A percentile compares a stretch with the other conserved stretches of the same genome.
These are phyloP conservation scores for Phytophthora rubi DNA, from an alignment of 352 stramenopile genomes.

Conservation along the genomic window DNA sequence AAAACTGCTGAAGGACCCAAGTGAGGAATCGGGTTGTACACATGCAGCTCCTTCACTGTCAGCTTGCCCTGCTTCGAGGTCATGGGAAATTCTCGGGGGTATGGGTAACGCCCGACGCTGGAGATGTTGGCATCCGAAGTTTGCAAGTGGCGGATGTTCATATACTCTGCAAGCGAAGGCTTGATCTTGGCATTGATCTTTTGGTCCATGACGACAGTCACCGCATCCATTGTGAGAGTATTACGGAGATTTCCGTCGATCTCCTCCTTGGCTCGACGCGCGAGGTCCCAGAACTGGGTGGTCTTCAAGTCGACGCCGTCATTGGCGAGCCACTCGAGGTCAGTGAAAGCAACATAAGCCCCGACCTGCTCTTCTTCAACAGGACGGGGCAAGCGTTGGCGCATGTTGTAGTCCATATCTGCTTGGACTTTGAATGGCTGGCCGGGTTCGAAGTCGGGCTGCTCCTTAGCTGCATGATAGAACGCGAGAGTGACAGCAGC, in stretches of 20 bases:
- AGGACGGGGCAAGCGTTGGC: conserved; percentile 30
- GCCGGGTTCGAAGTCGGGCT: neutral
- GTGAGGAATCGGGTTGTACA: conserved; percentile 27
- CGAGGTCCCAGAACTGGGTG: conserved; percentile 44
- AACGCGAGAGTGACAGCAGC: conserved; percentile 24
- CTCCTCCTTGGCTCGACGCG: conserved; percentile 31
- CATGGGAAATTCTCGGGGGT: neutral
- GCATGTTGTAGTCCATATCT: conserved; percentile 48
- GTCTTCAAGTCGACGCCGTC: conserved; percentile 21
- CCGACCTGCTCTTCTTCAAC: conserved; percentile 28
- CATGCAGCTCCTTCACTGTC: conserved; percentile 23
- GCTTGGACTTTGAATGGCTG: conserved; percentile 37
- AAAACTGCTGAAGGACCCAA: conserved; percentile 19
- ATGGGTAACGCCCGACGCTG: conserved; percentile 27
- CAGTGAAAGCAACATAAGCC: conserved; percentile 26
- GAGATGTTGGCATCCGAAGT: conserved; percentile 26
- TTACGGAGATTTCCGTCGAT: conserved; percentile 14
- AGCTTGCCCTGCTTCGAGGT: neutral
- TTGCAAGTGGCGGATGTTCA: conserved; percentile 13
- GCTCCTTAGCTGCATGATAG: conserved; percentile 5
- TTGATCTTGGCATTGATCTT: conserved; percentile 6
- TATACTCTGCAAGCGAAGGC: conserved; percentile 6
- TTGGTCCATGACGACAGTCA: conserved; percentile 13
- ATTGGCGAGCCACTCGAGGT: conserved; percentile 6
- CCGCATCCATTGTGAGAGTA: conserved; percentile 9